These are phyloP conservation scores for Penicillium crystallinum DNA, from an alignment of 495 filamentous ascomycete genomes.

Conservation along the genomic window DNA sequence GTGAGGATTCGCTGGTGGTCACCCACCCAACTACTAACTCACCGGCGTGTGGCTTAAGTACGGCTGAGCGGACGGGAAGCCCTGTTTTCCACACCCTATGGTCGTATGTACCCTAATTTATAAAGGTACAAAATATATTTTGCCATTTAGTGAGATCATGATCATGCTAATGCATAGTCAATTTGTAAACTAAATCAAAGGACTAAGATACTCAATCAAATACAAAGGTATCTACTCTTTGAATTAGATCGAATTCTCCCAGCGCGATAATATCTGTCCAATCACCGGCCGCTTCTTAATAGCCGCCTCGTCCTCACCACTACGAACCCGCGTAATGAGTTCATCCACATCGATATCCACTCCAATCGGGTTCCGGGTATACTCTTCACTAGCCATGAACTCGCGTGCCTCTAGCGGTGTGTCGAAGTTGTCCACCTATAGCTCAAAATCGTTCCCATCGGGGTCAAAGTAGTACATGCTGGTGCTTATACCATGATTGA, in stretches of 20 bases:
- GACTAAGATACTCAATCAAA: background rate
- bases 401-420: constrained; percentile 2
- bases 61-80: too few species aligned
- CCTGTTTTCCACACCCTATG: too few species aligned
- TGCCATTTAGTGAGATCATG: too few species aligned
- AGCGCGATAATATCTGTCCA: background rate
- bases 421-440: constrained; percentile 42
- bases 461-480: constrained; percentile 45
- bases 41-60: too few species aligned
- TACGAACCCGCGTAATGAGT: background rate
- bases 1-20: too few species aligned
- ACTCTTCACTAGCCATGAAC: constrained; percentile 1
- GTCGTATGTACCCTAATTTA: too few species aligned
- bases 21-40: too few species aligned
- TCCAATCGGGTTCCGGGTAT: constrained; percentile 2
- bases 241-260: background rate
- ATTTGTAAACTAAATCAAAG: too few species aligned
- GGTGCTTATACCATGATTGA: constrained; percentile 42
- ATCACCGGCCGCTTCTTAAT: constrained; percentile 1
- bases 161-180: too few species aligned
- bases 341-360: constrained; percentile 2
- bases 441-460: constrained; percentile 44
- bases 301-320: background rate
- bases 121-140: too few species aligned
- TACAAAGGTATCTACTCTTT: background rate